Evolutionary conservation across 2,329 filamentous ascomycete genomes (phyloP).

Genomic region (Fusarium clavum): DNA sequence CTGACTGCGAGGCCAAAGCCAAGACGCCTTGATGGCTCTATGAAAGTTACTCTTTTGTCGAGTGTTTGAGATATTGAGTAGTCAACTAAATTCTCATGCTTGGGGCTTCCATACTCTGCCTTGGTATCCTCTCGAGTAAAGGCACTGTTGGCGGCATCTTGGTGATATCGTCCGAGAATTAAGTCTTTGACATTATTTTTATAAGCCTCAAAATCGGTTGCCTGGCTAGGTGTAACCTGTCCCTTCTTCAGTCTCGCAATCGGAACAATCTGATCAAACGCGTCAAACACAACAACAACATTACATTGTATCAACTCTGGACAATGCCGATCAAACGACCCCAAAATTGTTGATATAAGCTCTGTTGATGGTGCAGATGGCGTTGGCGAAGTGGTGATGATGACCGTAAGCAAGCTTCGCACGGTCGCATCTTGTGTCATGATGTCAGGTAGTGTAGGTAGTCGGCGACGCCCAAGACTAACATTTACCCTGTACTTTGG

Average conservation of each 20-base stretch:
- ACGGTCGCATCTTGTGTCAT: constrained; percentile 22
- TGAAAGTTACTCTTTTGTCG: constrained; percentile 57
- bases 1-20: constrained; percentile 67
- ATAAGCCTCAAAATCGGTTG: constrained; percentile 57
- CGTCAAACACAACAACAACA: constrained; percentile 65
- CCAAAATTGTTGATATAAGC: constrained; percentile 59
- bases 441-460: neutral
- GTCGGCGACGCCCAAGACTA: neutral
- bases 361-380: constrained; percentile 66
- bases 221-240: constrained; percentile 60
- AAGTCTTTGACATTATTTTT: constrained; percentile 60
- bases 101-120: constrained; percentile 61
- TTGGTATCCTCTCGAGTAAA: constrained; percentile 37
- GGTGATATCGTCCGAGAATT: constrained; percentile 38
- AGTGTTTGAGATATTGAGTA: constrained; percentile 52
- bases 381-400: constrained; percentile 67
- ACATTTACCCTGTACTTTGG: constrained; percentile 30
- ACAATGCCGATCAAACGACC: constrained; percentile 60
- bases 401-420: constrained; percentile 46
- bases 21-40: constrained; percentile 61
- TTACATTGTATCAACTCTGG: constrained; percentile 54
- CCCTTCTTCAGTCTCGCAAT: constrained; percentile 64
- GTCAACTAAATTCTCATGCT: constrained; percentile 51
- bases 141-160: neutral
- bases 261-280: constrained; percentile 60